A percentile compares a stretch with the other conserved stretches of the same genome.
phyloP scores from a whole-genome alignment of 2,329 filamentous ascomycete species.

The Fusarium sp. region DNA sequence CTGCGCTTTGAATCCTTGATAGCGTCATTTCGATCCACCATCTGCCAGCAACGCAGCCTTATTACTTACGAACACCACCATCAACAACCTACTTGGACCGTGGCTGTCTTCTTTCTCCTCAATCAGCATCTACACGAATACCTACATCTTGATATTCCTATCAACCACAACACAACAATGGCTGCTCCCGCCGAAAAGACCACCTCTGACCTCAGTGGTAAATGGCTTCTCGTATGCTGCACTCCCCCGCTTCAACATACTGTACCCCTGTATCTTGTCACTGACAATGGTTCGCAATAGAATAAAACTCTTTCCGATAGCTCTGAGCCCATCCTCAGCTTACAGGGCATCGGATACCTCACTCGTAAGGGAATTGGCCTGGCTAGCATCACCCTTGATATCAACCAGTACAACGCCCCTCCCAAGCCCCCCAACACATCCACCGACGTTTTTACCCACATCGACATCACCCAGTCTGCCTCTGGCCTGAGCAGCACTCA shows the following conservation, averaged over 20 bases:
- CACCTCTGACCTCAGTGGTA: slow-evolving; percentile 73
- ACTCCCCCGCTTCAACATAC: background rate
- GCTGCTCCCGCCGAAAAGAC: slow-evolving; percentile 75
- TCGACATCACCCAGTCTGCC: slow-evolving; percentile 79
- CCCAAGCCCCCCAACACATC: slow-evolving; percentile 52
- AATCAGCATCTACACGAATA: background rate
- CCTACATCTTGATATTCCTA: background rate
- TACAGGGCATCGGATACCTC: slow-evolving; percentile 78
- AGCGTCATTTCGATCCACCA: slow-evolving; percentile 36
- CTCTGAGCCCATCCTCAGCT: slow-evolving; percentile 72
- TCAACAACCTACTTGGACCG: background rate
- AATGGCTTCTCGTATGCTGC: slow-evolving; percentile 71
- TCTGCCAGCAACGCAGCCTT: slow-evolving; percentile 9
- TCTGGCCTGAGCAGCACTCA: slow-evolving; percentile 74
- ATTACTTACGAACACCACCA: background rate
- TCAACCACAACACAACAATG: slow-evolving; percentile 59
- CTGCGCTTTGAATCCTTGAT: slow-evolving; percentile 10
- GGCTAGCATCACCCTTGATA: slow-evolving; percentile 73
- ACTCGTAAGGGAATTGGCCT: slow-evolving; percentile 75
- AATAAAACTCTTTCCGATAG: slow-evolving; percentile 79
- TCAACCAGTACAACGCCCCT: slow-evolving; percentile 63
- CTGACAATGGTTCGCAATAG: slow-evolving; percentile 54
- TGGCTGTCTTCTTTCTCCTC: background rate
- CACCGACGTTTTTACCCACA: slow-evolving; percentile 61
- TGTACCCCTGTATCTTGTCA: background rate